Evolutionary conservation across 148 eudicot genomes (phyloP).

Genomic region (Nyssa sinensis): DNA sequence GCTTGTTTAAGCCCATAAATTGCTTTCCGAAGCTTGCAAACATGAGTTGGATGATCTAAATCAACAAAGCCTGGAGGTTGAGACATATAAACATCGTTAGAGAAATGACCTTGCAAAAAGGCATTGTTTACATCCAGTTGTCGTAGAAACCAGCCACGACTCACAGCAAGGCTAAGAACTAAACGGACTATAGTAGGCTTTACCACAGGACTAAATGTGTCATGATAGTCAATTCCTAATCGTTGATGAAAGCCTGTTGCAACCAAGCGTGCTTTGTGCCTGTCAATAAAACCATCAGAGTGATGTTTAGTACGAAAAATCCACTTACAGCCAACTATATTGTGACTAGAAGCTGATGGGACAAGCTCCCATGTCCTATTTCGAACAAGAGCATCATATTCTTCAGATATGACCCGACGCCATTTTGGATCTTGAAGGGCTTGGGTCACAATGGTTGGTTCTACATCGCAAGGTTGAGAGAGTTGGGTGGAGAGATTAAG

Average conservation of each 20-base stretch:
- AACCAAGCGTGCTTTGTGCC: no score
- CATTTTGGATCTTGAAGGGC: neutral
- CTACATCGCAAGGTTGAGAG: neutral
- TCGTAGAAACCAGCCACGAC: no score
- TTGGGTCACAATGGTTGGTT: neutral
- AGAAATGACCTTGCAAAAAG: neutral
- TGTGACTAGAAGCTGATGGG: neutral
- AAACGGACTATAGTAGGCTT: no score
- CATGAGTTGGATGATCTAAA: neutral
- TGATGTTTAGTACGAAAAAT: no score
- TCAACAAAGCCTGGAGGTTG: slow-evolving; percentile 17
- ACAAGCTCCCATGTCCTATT: slow-evolving; percentile 12
- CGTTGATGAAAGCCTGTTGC: no score
- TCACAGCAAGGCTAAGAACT: no score
- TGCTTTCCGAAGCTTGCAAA: no score
- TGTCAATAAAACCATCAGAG: slow-evolving; percentile 12
- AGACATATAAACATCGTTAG: neutral
- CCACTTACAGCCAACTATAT: slow-evolving; percentile 12
- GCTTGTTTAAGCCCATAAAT: slow-evolving; percentile 11
- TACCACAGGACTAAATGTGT: slow-evolving; percentile 7
- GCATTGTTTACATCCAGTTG: no score
- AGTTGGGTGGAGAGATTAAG: neutral
- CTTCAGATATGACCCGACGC: no score
- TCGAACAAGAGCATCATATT: slow-evolving; percentile 1
- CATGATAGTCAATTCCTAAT: neutral